A percentile compares a stretch with the other conserved stretches of the same genome.
Conservation (phyloP, 768 basidiomycete species). For the Termitomyces eurrhizus region DNA sequence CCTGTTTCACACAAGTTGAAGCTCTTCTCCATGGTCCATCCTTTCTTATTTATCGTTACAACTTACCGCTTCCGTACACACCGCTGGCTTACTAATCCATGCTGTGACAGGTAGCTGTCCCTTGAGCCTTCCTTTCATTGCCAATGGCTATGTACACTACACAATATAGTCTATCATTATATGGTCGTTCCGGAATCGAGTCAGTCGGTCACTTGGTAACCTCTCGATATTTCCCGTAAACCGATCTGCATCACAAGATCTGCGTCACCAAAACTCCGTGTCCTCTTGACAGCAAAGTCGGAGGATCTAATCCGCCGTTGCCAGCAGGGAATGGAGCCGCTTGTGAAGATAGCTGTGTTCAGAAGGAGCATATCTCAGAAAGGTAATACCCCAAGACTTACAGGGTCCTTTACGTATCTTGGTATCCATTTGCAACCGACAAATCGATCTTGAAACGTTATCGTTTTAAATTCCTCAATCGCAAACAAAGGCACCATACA, state of each 20-base stretch:
- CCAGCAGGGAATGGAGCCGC: too few relatives aligned
- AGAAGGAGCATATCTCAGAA: not conserved
- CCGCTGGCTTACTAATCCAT: conserved; percentile 6
- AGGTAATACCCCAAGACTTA: not conserved
- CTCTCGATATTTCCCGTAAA: not conserved
- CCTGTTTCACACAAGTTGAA: not conserved
- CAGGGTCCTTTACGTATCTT: not conserved
- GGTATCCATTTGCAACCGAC: not conserved
- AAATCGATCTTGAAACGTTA: not conserved
- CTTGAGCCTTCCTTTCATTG: too few relatives aligned
- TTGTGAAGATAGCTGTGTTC: too few relatives aligned
- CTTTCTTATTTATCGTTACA: not conserved
- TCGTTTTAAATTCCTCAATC: not conserved
- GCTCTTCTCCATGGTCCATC: not conserved
- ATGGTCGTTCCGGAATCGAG: not conserved
- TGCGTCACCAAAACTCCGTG: not conserved
- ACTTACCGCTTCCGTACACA: conserved; percentile 7
- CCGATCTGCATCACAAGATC: not conserved
- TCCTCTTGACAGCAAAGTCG: too few relatives aligned
- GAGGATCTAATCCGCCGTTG: too few relatives aligned
- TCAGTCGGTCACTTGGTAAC: not conserved
- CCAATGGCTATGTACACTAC: too few relatives aligned
- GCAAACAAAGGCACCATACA: not conserved
- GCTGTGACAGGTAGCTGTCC: conserved; percentile 1
- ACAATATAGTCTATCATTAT: too few relatives aligned